Base-by-base conservation (phyloP, 768 basidiomycete species). In the Tulasnella sp. region DNA sequence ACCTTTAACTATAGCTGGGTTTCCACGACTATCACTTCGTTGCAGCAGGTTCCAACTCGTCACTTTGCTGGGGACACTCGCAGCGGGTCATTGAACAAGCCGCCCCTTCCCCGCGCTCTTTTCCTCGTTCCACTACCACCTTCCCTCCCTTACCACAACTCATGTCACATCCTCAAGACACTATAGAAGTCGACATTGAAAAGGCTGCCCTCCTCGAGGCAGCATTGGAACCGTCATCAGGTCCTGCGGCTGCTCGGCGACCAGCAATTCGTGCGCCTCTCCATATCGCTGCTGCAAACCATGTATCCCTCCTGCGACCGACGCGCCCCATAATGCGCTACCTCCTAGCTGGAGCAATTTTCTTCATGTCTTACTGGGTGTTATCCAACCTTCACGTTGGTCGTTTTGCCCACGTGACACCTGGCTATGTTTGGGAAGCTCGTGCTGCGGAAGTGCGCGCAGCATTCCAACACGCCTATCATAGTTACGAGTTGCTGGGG, bases 401-500 rank as follows among this genome's bases (percentile, higher is more conserved):
- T 67, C 61, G 13, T 67, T 26, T 35, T 35, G 26, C 61, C 32
- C 61, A 67, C 32, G 32, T 67, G 61, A 67, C 32, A 67, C 26
- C 61, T 35, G 61, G 61, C 32, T 13, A 67, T 39, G 42, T 78
- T n/a, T 79, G 79, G 79, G 51, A 71, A 26, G 55, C 18, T 77
- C 81, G 81, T 32, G 81, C 82, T 20, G 57, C 74, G 23, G 51
- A 76, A 16, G 79, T 81, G 10, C 81, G 80, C 51, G 70, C 81
- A 32, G 77, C 81, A 18, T 82, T 82, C 72, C 29, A 23, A 15
- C 75, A 79, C 44, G 82, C 82, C 18, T 82, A 81, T 48, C 35
- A 78, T 35, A 78, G 76, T 4, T 82, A 82, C 73, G 80, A 81
- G 70, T 71, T 74, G 26, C 77, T 75, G 26, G 82, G 82, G 16